Evolutionary conservation across 2,329 filamentous ascomycete species (phyloP).

Genomic region (Botrytis cinerea): DNA sequence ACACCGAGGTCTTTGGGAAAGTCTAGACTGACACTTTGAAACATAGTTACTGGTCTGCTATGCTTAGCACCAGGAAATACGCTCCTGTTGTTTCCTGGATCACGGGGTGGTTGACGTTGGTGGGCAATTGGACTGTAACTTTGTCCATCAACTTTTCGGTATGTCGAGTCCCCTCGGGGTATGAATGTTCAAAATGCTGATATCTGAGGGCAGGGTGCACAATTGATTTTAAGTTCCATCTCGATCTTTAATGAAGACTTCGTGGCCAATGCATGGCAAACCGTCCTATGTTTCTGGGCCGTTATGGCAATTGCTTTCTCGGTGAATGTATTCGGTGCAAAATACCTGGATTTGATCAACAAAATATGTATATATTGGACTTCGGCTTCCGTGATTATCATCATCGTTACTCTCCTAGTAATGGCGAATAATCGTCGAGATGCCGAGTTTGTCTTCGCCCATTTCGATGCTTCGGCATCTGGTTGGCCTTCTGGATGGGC

Average conservation of each 20-base stretch:
- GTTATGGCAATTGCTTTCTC: slow-evolving; percentile 65
- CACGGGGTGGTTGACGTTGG: slow-evolving; percentile 70
- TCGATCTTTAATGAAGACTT: slow-evolving; percentile 70
- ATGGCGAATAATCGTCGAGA: slow-evolving; percentile 58
- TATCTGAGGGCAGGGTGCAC: slow-evolving; percentile 54
- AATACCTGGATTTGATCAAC: slow-evolving; percentile 66
- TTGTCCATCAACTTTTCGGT: slow-evolving; percentile 51
- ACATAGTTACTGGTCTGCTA: slow-evolving; percentile 62
- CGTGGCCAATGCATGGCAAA: slow-evolving; percentile 68
- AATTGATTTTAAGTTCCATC: slow-evolving; percentile 67
- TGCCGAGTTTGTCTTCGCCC: slow-evolving; percentile 65
- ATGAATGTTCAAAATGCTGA: background rate
- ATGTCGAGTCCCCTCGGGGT: background rate
- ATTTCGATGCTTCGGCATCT: slow-evolving; percentile 65
- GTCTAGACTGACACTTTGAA: slow-evolving; percentile 11
- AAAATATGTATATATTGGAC: slow-evolving; percentile 76
- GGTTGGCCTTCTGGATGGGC: slow-evolving; percentile 72
- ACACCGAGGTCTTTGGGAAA: background rate
- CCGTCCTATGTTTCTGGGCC: slow-evolving; percentile 70
- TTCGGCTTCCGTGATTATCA: slow-evolving; percentile 64
- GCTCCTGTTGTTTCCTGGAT: slow-evolving; percentile 69
- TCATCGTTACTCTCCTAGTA: slow-evolving; percentile 60
- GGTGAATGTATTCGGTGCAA: slow-evolving; percentile 65
- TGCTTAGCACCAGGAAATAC: slow-evolving; percentile 65
- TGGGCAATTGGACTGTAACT: slow-evolving; percentile 70